Base-by-base conservation (phyloP, 2,329 filamentous ascomycete species). In the Penicillium thymicola region DNA sequence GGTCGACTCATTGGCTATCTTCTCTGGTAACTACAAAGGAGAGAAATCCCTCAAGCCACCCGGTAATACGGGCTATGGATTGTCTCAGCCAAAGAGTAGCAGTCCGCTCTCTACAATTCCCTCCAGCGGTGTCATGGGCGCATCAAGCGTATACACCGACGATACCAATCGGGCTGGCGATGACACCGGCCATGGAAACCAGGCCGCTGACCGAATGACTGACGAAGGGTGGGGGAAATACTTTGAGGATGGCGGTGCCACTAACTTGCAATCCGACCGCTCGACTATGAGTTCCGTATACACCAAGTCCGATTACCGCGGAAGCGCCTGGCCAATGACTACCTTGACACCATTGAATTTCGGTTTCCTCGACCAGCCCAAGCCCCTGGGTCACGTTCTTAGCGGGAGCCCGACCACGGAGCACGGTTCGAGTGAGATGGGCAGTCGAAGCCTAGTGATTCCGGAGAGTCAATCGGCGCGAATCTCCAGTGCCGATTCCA, bases 211-310 rank as follows among this genome's bases (percentile, higher is more conserved):
- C 55, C 72, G 77, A 38, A 71, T 69, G 34, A 78, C 78, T 1
- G 73, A 79, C 45, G 78, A 78, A 62, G 78, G 77, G 42, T 81
- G 78, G 78, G 72, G 75, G 58, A 77, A 75, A 51, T 81, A 81
- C 64, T 81, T 80, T 64, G 69, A 77, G 48, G 69, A 74, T 45
- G 72, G 75, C 34, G 68, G 50, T 45, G 54, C 66, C 13, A 66
- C 65, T 9, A 66, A 66, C 38, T 58, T 71, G n/a, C 59, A 67
- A 27, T 65, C 69, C 56, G 45, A 72, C 54, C 55, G 69, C 59
- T 51, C 61, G 7, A 63, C 63, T 55, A 42, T 66, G 58, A 59
- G 60, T 50, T 70, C 71, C 3, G 55, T 66, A 8, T 65, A 67
- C 40, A 67, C 68, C 3, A 68, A 69, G 57, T 72, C 73, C 10